Evolutionary conservation across 2,329 filamentous ascomycete genomes (phyloP).

Genomic region (Stachybotrys chartarum): DNA sequence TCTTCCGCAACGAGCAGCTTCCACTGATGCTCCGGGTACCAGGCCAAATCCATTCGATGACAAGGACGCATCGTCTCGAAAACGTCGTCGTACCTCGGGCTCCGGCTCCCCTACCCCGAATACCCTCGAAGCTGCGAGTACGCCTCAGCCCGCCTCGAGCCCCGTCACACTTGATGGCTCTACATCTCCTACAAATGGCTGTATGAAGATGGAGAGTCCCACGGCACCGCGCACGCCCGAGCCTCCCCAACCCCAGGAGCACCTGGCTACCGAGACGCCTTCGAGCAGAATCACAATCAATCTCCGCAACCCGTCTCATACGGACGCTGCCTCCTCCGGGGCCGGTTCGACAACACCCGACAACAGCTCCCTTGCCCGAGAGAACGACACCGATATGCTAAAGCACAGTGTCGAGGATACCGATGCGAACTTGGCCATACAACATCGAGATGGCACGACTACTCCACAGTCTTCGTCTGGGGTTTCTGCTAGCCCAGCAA

Average conservation of each 20-base stretch:
- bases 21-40: constrained; percentile 55
- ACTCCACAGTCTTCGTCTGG: constrained; percentile 27
- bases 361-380: constrained; percentile 9
- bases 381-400: constrained; percentile 17
- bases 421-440: constrained; percentile 28
- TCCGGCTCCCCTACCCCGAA: constrained; percentile 48
- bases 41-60: constrained; percentile 60
- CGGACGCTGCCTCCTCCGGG: constrained; percentile 34
- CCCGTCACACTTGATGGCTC: constrained; percentile 21
- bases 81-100: constrained; percentile 54
- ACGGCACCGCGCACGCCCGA: constrained; percentile 35
- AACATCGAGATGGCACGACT: constrained; percentile 13
- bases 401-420: constrained; percentile 39
- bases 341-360: constrained; percentile 31
- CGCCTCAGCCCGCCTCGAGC: constrained; percentile 22
- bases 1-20: constrained; percentile 51
- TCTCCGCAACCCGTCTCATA: constrained; percentile 39
- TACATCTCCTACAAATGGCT: constrained; percentile 18
- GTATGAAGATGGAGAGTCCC: constrained; percentile 30
- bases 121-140: constrained; percentile 34
- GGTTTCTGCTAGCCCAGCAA: constrained; percentile 34
- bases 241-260: background rate
- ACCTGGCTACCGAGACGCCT: constrained; percentile 18
- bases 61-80: constrained; percentile 46
- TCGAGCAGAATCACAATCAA: constrained; percentile 57